These are phyloP conservation scores for Backusella morwellensis DNA, from an alignment of 192 early-diverging fungal genomes.

Conservation along the genomic window DNA sequence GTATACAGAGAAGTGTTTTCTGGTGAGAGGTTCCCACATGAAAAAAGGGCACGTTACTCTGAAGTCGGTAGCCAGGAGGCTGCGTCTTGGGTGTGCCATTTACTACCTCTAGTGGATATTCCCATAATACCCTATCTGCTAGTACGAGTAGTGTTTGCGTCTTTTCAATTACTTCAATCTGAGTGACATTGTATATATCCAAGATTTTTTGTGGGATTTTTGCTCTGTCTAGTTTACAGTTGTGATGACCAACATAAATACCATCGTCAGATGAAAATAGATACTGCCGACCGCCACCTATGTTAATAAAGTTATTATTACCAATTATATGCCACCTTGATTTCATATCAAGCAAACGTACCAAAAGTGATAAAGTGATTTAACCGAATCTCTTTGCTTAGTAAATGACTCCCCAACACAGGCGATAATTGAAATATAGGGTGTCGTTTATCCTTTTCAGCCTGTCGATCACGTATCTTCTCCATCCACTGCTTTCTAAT, in stretches of 20 bases:
- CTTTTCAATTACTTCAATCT: constrained; percentile 84
- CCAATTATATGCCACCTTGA: background rate
- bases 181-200: constrained; percentile 71
- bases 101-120: constrained; percentile 53
- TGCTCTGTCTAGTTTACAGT: constrained; percentile 35
- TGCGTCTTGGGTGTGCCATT: constrained; percentile 16
- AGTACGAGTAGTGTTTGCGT: constrained; percentile 80
- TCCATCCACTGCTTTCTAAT: constrained; percentile 82
- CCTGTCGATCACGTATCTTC: constrained; percentile 67
- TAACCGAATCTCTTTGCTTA: constrained; percentile 46
- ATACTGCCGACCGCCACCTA: constrained; percentile 55
- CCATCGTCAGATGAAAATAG: constrained; percentile 82
- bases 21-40: constrained; percentile 60
- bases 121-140: constrained; percentile 65
- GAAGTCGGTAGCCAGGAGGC: constrained; percentile 13
- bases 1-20: constrained; percentile 57
- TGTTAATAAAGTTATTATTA: background rate
- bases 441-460: constrained; percentile 36
- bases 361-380: constrained; percentile 54
- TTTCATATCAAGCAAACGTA: constrained; percentile 17
- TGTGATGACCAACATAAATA: constrained; percentile 64
- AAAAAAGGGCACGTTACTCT: constrained; percentile 66
- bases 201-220: constrained; percentile 47
- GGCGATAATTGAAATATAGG: constrained; percentile 52
- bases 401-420: constrained; percentile 39